Base-by-base conservation (phyloP, 176 grass and related monocot genomes). In the Oryza nivara region DNA sequence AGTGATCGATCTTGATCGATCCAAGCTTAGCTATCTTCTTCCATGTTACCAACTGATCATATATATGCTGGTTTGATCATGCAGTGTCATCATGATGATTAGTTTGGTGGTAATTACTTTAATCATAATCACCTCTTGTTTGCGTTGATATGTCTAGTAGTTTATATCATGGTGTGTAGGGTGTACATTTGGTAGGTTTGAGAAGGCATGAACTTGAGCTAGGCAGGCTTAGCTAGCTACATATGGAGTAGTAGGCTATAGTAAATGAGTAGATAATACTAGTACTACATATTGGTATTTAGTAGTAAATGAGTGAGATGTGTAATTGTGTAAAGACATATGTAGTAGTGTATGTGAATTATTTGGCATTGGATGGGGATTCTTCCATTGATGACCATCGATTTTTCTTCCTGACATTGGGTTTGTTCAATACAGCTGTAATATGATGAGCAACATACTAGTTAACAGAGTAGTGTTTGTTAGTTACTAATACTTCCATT, bases 1-100 rank as follows among this genome's bases (percentile, higher is more conserved):
- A 96, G 88, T 90, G 80, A 90, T 20, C 2, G 80, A 90, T 20
- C 2, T 23, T 41, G 40, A 41, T 41, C 40, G 40, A 41, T 38
- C 36, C 36, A 64, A 70, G 51, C 51, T 54, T 38, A 41, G 35
- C 40, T 7, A 13, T 15, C 11, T 4, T 0, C 17, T 52, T 52
- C 6, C 74, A 61, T 70, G 72, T 19, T 32, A 11, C 15, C 11
- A 47, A 20, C 45, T 35, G 9, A 61, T 11, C 8, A 40, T 49
- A 32, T 32, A 32, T 32, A 32, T 32, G 30, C 30, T 32, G 13
- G 52, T 61, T 61, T 61, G 19, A 20, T 61, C 52, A 56, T 56
- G 52, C 52, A 22, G 56, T 41, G 40, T 41, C 7, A 0, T 9
- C 19, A 19, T 20, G 54, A 60, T 61, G 56, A 61, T 61, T 61